Evolutionary conservation across 1,284 basidiomycete genomes (phyloP).

Genomic region (Tilletiaria anomala): DNA sequence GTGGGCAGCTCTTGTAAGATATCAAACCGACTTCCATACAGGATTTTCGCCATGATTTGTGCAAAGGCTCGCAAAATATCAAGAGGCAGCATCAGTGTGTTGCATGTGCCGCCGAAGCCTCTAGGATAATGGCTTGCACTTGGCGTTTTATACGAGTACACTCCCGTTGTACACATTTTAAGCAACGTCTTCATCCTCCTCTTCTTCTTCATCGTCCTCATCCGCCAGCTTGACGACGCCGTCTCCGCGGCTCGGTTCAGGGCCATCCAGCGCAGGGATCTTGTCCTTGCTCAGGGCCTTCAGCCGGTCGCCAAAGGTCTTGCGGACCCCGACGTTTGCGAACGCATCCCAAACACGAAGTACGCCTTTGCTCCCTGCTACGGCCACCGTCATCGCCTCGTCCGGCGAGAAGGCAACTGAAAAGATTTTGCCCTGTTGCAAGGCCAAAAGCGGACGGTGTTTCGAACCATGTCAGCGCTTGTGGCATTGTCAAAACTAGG

Average conservation of each 20-base stretch:
- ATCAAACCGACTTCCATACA: too few species aligned
- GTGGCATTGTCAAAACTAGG: too few species aligned
- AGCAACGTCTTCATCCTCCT: constrained; percentile 6
- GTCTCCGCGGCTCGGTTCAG: constrained; percentile 12
- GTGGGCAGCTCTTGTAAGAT: too few species aligned
- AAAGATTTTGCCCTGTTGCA: constrained; percentile 66
- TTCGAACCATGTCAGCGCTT: constrained; percentile 3
- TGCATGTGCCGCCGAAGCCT: too few species aligned
- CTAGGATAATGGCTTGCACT: too few species aligned
- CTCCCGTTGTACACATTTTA: too few species aligned
- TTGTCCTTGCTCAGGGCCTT: constrained; percentile 5
- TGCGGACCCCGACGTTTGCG: constrained; percentile 37
- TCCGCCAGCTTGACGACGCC: constrained; percentile 16
- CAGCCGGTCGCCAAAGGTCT: constrained; percentile 39
- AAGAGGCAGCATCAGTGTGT: too few species aligned
- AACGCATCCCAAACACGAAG: constrained; percentile 77
- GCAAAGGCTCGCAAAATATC: too few species aligned
- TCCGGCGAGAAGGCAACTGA: constrained; percentile 80
- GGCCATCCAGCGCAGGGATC: constrained; percentile 5
- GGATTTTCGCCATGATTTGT: too few species aligned
- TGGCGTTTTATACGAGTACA: too few species aligned
- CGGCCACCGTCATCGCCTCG: constrained; percentile 81
- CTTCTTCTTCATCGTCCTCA: constrained; percentile 13
- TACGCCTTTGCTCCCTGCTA: constrained; percentile 80
- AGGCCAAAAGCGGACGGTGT: neutral